phyloP scores from a whole-genome alignment of 495 filamentous ascomycete species.

The Talaromyces ruber region DNA sequence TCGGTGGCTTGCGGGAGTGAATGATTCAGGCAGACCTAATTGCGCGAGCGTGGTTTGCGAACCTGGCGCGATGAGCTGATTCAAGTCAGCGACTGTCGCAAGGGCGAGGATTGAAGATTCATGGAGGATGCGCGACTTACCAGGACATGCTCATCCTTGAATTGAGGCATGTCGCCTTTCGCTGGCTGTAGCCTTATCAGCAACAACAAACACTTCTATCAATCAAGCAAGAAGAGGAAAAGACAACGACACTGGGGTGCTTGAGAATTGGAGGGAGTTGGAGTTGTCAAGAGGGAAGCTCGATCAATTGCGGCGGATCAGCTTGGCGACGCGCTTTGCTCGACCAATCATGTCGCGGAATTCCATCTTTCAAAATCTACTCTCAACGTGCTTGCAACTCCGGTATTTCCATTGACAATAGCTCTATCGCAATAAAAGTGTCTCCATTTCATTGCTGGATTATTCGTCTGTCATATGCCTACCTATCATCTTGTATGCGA shows the following conservation, averaged over 20 bases:
- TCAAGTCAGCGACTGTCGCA: not conserved
- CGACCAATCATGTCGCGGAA: not conserved
- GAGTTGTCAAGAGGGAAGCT: not conserved
- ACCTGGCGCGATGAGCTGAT: conserved; percentile 83
- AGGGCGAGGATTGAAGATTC: conserved; percentile 5
- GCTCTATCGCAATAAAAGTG: no score
- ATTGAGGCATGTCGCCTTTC: conserved; percentile 50
- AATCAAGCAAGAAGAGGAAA: not conserved
- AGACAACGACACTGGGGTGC: not conserved
- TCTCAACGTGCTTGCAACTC: not conserved
- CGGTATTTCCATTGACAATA: no score
- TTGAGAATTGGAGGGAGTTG: not conserved
- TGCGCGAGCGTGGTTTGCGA: conserved; percentile 91
- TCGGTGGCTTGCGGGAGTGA: conserved; percentile 74
- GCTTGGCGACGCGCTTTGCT: not conserved
- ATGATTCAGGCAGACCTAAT: conserved; percentile 82
- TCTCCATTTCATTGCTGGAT: no score
- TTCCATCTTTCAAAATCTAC: not conserved
- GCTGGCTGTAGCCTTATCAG: conserved; percentile 9
- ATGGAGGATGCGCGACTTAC: conserved; percentile 29
- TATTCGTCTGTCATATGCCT: not conserved
- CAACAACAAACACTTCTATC: not conserved
- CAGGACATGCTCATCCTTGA: conserved; percentile 70
- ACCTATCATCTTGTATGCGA: not conserved
- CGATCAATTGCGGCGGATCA: not conserved